Evolutionary conservation across 192 early-diverging fungal species (phyloP), one percentile per base, ranked within the genome.

Genomic region (Backusella morwellensis): DNA sequence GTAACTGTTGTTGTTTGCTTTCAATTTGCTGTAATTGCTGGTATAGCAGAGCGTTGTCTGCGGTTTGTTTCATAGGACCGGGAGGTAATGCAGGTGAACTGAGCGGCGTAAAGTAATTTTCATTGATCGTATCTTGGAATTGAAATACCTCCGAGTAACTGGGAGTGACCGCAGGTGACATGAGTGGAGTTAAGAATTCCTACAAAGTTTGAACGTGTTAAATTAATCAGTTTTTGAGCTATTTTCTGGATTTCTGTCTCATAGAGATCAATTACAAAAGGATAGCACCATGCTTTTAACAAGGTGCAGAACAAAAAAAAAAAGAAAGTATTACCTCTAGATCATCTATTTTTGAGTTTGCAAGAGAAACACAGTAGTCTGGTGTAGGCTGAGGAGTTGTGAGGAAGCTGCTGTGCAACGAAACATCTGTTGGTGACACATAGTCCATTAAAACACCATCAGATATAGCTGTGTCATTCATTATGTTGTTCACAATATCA

Each of bases 131-230:
- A 54, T 59, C 66, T 11, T 54, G 35, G 21, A 54, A 36, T 1
- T 80, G 32, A 32, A 32, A 72, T 7, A 80, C 54, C 52, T 78
- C 80, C 15, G 80, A 75, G 26, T 81, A 63, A 29, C 56, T 77
- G 0, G 91, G 91, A 2, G 91, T 92, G 74, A 92, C 87, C 14
- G 87, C 89, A 23, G 91, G 91, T 9, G 91, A 92, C 35, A 92
- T 85, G 29, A 92, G 79, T 0, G 91, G 91, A 17, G 91, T 91
- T 36, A 90, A 85, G 15, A 73, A 68, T 40, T 68, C 54, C 77
- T 78, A 36, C 17, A 70, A 50, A 7, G 15, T 56, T 56, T 56
- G 54, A 63, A 5, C 23, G 7, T 63, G 56, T 63, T 63, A 63
- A 63, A 14, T 29, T 29, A 63, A 63, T 14, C 50, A 50, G 29